Evolutionary conservation across 768 basidiomycete genomes (phyloP), one percentile per base, ranked within the genome.

Genomic region (Hemileccinum rubropunctum): DNA sequence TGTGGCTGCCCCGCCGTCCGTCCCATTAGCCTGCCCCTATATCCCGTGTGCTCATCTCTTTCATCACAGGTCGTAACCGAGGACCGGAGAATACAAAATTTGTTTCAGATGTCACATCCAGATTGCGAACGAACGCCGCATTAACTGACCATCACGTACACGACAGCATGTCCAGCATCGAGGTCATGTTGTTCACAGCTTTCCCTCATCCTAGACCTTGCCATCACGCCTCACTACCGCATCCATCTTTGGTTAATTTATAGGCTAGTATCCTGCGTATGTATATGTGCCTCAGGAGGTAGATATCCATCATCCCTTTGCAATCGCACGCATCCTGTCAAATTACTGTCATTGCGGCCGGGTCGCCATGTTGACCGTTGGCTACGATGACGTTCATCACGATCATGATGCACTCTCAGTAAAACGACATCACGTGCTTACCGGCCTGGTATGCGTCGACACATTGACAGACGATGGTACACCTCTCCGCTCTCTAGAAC

Each of bases 61-160:
- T 13, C 26, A 15, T 20, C 17, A 3, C 42, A 71, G 69, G 58
- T 72, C 13, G 57, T 71, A 0, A 72, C 71, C 15, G 71, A 71
- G 17, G 47, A 69, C 47, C 61, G 68, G 23, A 68, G 63, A 27
- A 72, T 71, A 47, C 69, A 71, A 8, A 71, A 71, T 28, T 9
- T 71, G 34, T 71, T 70, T 48, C 69, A 72, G 37, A 65, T 60
- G 47, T 46, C 53, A 12, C 65, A 72, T 45, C 59, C 68, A 32
- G 71, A 71, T 32, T 72, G 69, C 35, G 55, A 55, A 54, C 55
- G 49, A 42, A 38, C 38, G 28, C 26, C 54, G n/a, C 61, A 52
- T 52, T 63, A 45, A 50, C 23, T 17, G 40, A 42, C 8, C 32
- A 52, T 32, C 17, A 41, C 21, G 36, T 39, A 20, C 41, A 20